phyloP scores from a whole-genome alignment of 164 flowering plant genomes.

The Stephania cephalantha region DNA sequence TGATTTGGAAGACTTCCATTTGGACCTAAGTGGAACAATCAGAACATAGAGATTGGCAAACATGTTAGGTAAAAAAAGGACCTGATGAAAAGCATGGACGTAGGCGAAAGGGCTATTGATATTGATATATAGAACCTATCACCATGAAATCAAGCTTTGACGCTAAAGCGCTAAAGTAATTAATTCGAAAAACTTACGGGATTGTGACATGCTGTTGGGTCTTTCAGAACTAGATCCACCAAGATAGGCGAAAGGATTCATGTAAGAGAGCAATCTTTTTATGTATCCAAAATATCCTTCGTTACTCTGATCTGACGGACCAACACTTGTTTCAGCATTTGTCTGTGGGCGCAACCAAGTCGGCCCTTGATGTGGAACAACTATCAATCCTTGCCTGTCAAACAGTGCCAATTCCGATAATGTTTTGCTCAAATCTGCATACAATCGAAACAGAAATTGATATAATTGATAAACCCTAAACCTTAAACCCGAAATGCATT shows the following conservation, averaged over 20 bases:
- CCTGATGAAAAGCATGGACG: not conserved
- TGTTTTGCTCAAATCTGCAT: constrained; percentile 57
- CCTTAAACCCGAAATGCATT: no score
- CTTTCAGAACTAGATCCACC: constrained; percentile 42
- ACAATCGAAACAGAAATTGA: not conserved
- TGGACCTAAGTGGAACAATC: constrained; percentile 32
- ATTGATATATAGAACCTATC: not conserved
- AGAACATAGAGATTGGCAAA: not conserved
- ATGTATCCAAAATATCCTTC: constrained; percentile 50
- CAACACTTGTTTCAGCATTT: constrained; percentile 13
- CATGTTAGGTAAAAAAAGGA: not conserved
- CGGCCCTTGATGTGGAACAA: constrained; percentile 47
- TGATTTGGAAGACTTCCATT: constrained; percentile 31
- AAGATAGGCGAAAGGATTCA: constrained; percentile 70
- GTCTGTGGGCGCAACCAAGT: constrained; percentile 17
- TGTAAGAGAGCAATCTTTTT: constrained; percentile 46
- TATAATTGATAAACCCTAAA: not conserved
- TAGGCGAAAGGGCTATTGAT: not conserved
- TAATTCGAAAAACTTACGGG: constrained; percentile 36
- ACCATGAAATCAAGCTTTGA: not conserved
- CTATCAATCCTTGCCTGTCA: constrained; percentile 66
- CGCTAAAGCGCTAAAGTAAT: not conserved
- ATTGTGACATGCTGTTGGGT: constrained; percentile 42
- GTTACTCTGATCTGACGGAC: constrained; percentile 24
- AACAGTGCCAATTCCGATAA: constrained; percentile 56